phyloP scores from a whole-genome alignment of 148 eudicot species.

The Nyssa sinensis region DNA sequence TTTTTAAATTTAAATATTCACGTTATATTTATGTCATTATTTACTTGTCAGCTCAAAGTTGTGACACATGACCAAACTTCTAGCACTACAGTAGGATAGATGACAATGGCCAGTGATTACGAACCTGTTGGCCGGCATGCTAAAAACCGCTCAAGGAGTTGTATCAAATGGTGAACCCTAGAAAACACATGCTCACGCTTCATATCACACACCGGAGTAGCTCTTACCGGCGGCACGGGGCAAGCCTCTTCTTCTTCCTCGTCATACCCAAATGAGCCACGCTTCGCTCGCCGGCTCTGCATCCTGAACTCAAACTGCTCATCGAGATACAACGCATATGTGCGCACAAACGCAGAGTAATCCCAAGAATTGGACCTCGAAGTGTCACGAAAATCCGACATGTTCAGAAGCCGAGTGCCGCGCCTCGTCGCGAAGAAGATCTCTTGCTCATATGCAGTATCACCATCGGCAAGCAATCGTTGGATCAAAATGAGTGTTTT shows the following conservation, averaged over 20 bases:
- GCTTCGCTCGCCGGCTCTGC: slow-evolving; percentile 47
- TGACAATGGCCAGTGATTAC: too few relatives aligned
- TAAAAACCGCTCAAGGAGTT: slow-evolving; percentile 70
- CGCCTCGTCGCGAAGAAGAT: slow-evolving; percentile 78
- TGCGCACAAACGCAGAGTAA: slow-evolving; percentile 74
- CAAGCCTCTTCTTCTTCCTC: slow-evolving; percentile 25
- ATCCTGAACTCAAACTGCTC: slow-evolving; percentile 66
- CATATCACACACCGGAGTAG: slow-evolving; percentile 40
- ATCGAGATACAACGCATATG: slow-evolving; percentile 67
- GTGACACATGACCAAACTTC: too few relatives aligned
- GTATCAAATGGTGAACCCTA: slow-evolving; percentile 55
- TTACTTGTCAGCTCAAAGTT: too few relatives aligned
- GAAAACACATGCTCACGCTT: slow-evolving; percentile 38
- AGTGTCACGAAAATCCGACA: slow-evolving; percentile 75
- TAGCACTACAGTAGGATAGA: too few relatives aligned
- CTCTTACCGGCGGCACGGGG: slow-evolving; percentile 15
- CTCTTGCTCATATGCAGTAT: slow-evolving; percentile 67
- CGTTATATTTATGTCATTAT: too few relatives aligned
- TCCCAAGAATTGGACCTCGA: slow-evolving; percentile 64
- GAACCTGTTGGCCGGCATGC: slow-evolving; percentile 83
- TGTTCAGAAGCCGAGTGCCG: slow-evolving; percentile 79
- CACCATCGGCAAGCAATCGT: slow-evolving; percentile 68
- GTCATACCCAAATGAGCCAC: slow-evolving; percentile 13
- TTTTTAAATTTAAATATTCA: too few relatives aligned
- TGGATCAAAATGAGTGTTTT: slow-evolving; percentile 76